phyloP scores from a whole-genome alignment of 129 eudicot genomes.

The Ambrosia artemisiifolia region DNA sequence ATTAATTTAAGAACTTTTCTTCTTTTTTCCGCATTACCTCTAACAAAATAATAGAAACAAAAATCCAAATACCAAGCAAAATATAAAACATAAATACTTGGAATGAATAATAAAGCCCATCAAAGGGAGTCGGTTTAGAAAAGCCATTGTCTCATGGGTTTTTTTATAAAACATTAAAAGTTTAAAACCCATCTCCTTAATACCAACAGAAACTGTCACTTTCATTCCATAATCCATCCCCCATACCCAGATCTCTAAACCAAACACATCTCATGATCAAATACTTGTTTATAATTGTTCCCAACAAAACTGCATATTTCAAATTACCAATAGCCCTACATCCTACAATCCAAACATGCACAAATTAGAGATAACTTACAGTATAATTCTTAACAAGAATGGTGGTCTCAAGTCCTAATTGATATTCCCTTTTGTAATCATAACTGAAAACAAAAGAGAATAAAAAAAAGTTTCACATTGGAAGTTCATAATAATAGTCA shows the following conservation, averaged over 20 bases:
- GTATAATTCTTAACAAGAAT: slow-evolving; percentile 88
- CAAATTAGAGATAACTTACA: slow-evolving; percentile 40
- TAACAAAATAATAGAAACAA: not conserved
- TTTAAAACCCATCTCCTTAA: not conserved
- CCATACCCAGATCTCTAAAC: not conserved
- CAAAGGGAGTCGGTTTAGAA: not conserved
- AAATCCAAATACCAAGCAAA: not conserved
- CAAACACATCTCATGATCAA: not conserved
- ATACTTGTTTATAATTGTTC: not conserved
- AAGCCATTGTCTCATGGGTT: not conserved
- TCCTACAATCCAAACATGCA: not conserved
- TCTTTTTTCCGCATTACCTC: not conserved
- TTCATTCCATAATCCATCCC: not conserved
- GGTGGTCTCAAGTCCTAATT: slow-evolving; percentile 96
- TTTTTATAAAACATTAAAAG: not conserved
- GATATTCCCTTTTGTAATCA: slow-evolving; percentile 97
- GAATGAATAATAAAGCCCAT: not conserved
- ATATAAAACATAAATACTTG: not conserved
- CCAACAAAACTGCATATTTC: slow-evolving; percentile 3
- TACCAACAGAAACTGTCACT: not conserved
- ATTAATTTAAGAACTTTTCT: not conserved
- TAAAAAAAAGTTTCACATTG: not conserved
- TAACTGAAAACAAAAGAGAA: slow-evolving; percentile 55
- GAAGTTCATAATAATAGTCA: slow-evolving; percentile 1
- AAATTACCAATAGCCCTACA: not conserved